These are phyloP conservation scores for Knufia fluminis DNA, from an alignment of 2,329 filamentous ascomycete genomes.

Conservation along the genomic window DNA sequence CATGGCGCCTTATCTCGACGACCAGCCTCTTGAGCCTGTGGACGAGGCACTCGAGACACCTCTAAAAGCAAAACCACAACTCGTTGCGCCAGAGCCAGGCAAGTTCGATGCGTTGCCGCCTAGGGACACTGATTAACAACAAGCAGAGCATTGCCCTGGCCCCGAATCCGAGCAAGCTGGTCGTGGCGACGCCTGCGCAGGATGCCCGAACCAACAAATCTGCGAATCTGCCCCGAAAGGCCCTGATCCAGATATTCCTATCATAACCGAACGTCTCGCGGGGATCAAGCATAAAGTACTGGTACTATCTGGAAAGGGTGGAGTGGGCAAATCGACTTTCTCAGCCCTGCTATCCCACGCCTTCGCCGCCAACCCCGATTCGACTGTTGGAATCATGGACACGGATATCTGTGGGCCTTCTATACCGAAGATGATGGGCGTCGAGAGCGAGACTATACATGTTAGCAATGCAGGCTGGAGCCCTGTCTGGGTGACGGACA, in stretches of 20 bases:
- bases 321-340: conserved; percentile 93
- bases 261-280: conserved; percentile 74
- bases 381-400: conserved; percentile 88
- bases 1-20: conserved; percentile 81
- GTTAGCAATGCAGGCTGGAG: conserved; percentile 83
- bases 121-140: conserved; percentile 3
- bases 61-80: conserved; percentile 66
- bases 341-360: conserved; percentile 80
- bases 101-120: conserved; percentile 17
- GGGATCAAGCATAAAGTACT: conserved; percentile 86
- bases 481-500: conserved; percentile 91
- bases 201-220: conserved; percentile 91
- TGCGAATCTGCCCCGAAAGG: conserved; percentile 92
- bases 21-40: conserved; percentile 39
- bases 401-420: conserved; percentile 94
- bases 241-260: conserved; percentile 83
- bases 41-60: conserved; percentile 66
- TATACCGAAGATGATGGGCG: conserved; percentile 98
- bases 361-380: conserved; percentile 71
- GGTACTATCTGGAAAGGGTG: conserved; percentile 87
- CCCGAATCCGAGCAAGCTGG: conserved; percentile 50
- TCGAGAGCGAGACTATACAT: conserved; percentile 72
- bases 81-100: conserved; percentile 85
- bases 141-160: conserved; percentile 77
- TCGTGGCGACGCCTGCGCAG: conserved; percentile 72